Conservation (phyloP, 169 alveolate genomes). For the Plasmodium knowlesi region DNA sequence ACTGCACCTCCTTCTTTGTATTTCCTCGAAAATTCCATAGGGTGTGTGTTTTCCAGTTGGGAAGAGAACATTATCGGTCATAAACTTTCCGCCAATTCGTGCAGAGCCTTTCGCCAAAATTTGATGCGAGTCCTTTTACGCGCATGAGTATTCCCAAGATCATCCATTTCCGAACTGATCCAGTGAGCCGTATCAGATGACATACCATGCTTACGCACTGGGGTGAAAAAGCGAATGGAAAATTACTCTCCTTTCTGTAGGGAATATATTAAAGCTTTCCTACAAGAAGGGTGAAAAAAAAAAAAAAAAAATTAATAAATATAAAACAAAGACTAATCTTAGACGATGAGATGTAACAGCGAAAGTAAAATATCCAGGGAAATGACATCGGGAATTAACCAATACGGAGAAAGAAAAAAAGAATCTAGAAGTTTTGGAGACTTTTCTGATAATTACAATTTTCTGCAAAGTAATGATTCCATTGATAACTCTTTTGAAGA, state of each 20-base stretch:
- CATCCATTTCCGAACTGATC: not conserved
- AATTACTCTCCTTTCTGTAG: not conserved
- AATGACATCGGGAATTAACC: not conserved
- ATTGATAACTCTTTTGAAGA: conserved; percentile 6
- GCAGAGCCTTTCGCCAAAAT: not conserved
- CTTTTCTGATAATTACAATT: conserved; percentile 11
- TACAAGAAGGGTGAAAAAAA: not conserved
- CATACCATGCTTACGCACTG: not conserved
- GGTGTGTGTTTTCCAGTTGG: not conserved
- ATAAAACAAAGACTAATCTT: not conserved
- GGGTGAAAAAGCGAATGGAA: not conserved
- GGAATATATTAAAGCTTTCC: not conserved
- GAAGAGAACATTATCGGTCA: not conserved
- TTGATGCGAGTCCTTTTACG: not conserved
- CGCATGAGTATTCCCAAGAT: not conserved
- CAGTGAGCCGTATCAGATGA: not conserved
- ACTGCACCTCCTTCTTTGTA: not conserved
- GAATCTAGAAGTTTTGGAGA: not conserved
- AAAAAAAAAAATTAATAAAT: not conserved
- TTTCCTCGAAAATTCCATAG: not conserved
- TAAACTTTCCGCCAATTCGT: not conserved
- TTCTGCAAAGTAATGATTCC: not conserved
- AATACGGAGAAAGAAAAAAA: not conserved
- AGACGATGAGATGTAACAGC: not conserved
- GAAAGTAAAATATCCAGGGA: not conserved